Conservation (phyloP, 2,329 filamentous ascomycete species). For the Neurospora sp. region DNA sequence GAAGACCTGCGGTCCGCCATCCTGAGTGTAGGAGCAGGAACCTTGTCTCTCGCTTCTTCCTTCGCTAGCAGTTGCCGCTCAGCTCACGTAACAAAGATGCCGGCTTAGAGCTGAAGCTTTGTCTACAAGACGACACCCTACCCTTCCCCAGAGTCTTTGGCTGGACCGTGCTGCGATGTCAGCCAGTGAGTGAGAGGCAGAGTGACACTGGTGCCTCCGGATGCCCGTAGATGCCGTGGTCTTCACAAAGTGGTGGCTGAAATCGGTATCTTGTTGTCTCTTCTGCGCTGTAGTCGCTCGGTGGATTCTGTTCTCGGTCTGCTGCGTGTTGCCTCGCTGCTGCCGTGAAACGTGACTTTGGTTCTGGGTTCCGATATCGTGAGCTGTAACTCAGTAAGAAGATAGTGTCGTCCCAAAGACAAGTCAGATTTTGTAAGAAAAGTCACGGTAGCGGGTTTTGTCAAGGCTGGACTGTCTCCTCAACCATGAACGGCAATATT, state of each 20-base stretch:
- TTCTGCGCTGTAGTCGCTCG: neutral
- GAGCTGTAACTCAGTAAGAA: neutral
- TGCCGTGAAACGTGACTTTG: neutral
- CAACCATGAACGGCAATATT: neutral
- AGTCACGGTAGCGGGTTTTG: neutral
- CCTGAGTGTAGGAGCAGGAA: slow-evolving; percentile 1
- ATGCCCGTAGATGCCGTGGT: neutral
- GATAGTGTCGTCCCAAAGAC: neutral
- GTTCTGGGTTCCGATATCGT: neutral
- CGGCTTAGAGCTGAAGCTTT: neutral
- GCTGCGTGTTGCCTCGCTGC: neutral
- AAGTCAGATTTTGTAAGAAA: neutral
- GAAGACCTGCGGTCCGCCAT: slow-evolving; percentile 32
- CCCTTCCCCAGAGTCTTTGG: neutral
- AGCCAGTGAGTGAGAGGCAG: neutral
- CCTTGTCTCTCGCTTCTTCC: neutral
- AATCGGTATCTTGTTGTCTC: neutral
- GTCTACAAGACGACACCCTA: neutral
- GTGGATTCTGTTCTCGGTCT: neutral
- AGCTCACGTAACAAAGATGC: neutral
- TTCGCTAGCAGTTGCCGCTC: neutral
- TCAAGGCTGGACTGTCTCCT: neutral
- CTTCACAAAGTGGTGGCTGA: neutral
- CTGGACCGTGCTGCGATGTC: neutral
- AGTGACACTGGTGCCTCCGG: neutral